phyloP scores from a whole-genome alignment of 177 flowering plant species.

The Vitis hybrid region DNA sequence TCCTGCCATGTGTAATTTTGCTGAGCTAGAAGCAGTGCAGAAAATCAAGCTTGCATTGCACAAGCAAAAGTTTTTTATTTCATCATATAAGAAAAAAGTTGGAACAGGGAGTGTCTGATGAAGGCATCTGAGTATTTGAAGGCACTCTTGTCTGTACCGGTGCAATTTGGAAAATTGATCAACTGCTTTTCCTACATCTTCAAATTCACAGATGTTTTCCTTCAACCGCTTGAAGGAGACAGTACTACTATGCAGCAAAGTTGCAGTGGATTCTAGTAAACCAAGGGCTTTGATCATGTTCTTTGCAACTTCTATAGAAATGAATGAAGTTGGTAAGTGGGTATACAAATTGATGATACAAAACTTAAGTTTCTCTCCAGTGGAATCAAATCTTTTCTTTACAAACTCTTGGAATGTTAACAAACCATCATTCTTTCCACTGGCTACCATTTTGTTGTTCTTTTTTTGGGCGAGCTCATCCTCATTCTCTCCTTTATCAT shows the following conservation, averaged over 20 bases:
- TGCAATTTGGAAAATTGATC: background rate
- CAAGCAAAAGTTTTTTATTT: conserved; percentile 28
- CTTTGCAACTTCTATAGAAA: conserved; percentile 17
- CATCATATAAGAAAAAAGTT: too few relatives aligned
- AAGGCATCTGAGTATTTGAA: conserved; percentile 10
- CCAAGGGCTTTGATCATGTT: conserved; percentile 18
- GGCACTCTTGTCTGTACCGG: background rate
- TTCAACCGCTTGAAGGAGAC: background rate
- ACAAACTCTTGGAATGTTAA: conserved; percentile 31
- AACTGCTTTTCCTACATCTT: background rate
- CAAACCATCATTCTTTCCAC: background rate
- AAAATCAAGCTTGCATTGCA: conserved; percentile 34
- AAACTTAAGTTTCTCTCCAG: conserved; percentile 7
- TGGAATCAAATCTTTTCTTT: conserved; percentile 5
- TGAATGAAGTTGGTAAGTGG: conserved; percentile 39
- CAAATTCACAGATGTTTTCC: background rate
- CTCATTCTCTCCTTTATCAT: background rate
- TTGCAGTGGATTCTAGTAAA: conserved; percentile 13
- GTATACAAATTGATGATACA: conserved; percentile 26
- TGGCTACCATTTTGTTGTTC: too few relatives aligned
- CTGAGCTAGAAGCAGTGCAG: conserved; percentile 47
- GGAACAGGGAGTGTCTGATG: background rate
- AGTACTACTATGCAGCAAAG: conserved; percentile 2
- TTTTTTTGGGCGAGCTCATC: background rate
- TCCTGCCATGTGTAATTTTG: conserved; percentile 11